Percentiles rank a stretch among this genome's conserved stretches.
Conservation (phyloP, 192 early-diverging fungal species). For the Rhizophagus sp. region DNA sequence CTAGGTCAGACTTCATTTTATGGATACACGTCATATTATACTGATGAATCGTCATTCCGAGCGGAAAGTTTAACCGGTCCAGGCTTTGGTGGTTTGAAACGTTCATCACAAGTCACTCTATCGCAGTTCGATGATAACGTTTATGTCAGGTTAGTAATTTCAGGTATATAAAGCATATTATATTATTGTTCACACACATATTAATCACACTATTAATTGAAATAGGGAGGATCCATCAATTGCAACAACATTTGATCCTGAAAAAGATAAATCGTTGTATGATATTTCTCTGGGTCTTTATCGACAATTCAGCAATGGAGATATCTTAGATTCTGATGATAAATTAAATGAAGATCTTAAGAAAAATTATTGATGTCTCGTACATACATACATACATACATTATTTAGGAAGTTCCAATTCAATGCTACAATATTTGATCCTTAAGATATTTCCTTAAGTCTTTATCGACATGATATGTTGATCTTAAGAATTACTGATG, state of each 20-base stretch:
- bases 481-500: no score
- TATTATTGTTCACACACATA: not conserved
- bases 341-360: not conserved
- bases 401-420: no score
- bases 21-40: not conserved
- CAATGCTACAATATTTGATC: no score
- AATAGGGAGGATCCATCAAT: slow-evolving; percentile 18
- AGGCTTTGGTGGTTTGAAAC: slow-evolving; percentile 9
- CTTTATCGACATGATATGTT: no score
- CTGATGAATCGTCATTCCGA: not conserved
- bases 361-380: not conserved
- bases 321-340: not conserved
- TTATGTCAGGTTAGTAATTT: slow-evolving; percentile 1
- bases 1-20: not conserved
- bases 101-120: slow-evolving; percentile 13
- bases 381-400: no score
- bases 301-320: slow-evolving; percentile 6
- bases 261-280: slow-evolving; percentile 24
- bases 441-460: no score
- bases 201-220: not conserved
- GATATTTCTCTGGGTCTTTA: slow-evolving; percentile 15
- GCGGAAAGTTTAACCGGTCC: not conserved
- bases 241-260: slow-evolving; percentile 30
- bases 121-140: slow-evolving; percentile 22
- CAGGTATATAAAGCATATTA: not conserved